Evolutionary conservation across 768 basidiomycete genomes (phyloP).

Genomic region (Boletus bicolor): DNA sequence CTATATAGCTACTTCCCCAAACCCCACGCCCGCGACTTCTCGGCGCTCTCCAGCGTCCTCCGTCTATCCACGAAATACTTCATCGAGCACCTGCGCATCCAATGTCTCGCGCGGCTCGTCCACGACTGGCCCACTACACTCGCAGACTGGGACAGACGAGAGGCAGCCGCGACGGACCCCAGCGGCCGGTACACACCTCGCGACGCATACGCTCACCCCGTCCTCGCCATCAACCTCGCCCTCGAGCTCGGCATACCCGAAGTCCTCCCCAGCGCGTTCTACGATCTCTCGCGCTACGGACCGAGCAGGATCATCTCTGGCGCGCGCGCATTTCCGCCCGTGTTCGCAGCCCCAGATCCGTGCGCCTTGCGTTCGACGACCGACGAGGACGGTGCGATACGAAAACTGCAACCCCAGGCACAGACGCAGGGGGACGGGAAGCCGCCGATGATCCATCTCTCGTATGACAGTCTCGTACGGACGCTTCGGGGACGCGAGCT

Average conservation of each 20-base stretch:
- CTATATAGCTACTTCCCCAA: slow-evolving; percentile 51
- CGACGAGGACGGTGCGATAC: neutral
- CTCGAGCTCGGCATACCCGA: slow-evolving; percentile 55
- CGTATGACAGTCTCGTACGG: slow-evolving; percentile 38
- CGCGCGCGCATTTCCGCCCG: slow-evolving; percentile 34
- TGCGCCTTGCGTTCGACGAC: neutral
- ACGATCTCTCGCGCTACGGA: slow-evolving; percentile 71
- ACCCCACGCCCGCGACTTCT: slow-evolving; percentile 52
- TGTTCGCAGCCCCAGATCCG: slow-evolving; percentile 29
- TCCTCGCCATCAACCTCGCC: slow-evolving; percentile 68
- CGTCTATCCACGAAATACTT: slow-evolving; percentile 76
- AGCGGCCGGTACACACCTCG: slow-evolving; percentile 57
- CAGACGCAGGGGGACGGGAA: neutral
- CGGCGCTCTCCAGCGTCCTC: slow-evolving; percentile 58
- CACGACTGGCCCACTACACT: slow-evolving; percentile 70
- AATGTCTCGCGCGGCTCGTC: slow-evolving; percentile 56
- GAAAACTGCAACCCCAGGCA: neutral
- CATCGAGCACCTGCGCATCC: slow-evolving; percentile 60
- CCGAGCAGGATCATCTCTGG: slow-evolving; percentile 66
- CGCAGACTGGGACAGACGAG: slow-evolving; percentile 65
- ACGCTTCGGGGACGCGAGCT: slow-evolving; percentile 63
- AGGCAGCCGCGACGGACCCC: slow-evolving; percentile 49
- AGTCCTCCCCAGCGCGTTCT: slow-evolving; percentile 68
- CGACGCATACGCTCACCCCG: slow-evolving; percentile 59
- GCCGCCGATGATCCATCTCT: slow-evolving; percentile 27